phyloP scores from a whole-genome alignment of 768 basidiomycete genomes.

The Hirschioporus abietinus region DNA sequence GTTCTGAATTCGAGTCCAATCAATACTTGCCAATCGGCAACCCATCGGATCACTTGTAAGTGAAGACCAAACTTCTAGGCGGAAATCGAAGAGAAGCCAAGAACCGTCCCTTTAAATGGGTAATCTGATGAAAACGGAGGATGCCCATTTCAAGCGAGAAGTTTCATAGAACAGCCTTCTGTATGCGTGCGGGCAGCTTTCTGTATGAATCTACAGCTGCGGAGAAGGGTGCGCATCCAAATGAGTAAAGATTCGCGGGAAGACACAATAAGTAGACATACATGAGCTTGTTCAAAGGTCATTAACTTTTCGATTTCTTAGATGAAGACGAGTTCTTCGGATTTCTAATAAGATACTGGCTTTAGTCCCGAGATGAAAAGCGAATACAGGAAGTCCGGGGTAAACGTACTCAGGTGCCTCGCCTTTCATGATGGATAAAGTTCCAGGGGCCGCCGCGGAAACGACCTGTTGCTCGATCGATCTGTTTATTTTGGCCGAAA shows the following conservation, averaged over 20 bases:
- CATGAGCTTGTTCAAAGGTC: neutral
- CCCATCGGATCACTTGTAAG: too few species aligned
- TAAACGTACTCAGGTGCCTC: constrained; percentile 30
- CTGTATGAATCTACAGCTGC: neutral
- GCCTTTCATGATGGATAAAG: constrained; percentile 90
- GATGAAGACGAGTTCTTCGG: neutral
- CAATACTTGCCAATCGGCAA: neutral
- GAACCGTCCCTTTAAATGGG: neutral
- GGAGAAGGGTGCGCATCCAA: neutral
- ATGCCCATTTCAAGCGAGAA: neutral
- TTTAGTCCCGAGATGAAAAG: neutral
- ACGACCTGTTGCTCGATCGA: constrained; percentile 93
- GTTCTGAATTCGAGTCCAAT: neutral
- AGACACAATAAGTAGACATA: neutral
- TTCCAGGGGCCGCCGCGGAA: constrained; percentile 80
- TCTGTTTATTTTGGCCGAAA: constrained; percentile 87
- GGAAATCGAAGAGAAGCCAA: neutral
- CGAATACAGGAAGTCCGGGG: constrained; percentile 3
- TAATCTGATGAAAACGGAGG: neutral
- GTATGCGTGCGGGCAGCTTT: neutral
- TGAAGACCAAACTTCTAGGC: neutral
- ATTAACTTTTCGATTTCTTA: neutral
- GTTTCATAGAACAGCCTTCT: constrained; percentile 1
- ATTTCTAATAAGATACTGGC: neutral
- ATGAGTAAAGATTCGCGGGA: neutral